Evolutionary conservation across 345 rosid species (phyloP).

Genomic region (Rhizophora apiculata): DNA sequence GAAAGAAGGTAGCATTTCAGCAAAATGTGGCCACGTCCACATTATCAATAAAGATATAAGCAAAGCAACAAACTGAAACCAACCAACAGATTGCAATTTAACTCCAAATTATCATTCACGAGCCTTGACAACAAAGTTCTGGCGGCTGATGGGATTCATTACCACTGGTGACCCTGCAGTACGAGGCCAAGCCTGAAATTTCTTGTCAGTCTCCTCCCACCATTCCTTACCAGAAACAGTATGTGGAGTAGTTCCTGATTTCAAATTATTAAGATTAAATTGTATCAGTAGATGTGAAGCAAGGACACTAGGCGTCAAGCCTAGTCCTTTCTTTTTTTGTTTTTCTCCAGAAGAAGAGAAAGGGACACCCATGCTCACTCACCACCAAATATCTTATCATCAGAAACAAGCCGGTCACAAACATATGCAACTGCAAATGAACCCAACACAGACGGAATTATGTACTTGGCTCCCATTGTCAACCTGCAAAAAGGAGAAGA

Average conservation of each 20-base stretch:
- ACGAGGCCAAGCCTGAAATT: constrained; percentile 96
- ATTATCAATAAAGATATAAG: not conserved
- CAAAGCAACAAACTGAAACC: not conserved
- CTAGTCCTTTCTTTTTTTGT: not conserved
- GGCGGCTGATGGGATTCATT: constrained; percentile 93
- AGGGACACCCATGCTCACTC: constrained; percentile 1
- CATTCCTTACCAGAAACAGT: constrained; percentile 69
- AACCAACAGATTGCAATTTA: not conserved
- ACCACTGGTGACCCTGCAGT: constrained; percentile 92
- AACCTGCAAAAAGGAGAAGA: constrained; percentile 19
- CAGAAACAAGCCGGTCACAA: constrained; percentile 54
- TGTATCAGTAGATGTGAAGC: not conserved
- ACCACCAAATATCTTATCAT: constrained; percentile 86
- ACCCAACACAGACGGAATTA: constrained; percentile 50
- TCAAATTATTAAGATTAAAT: not conserved
- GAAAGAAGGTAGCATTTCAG: not conserved
- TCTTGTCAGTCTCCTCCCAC: constrained; percentile 89
- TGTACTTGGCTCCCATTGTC: constrained; percentile 55
- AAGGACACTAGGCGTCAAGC: not conserved
- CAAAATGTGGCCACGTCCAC: not conserved
- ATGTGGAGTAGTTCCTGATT: constrained; percentile 64
- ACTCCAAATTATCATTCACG: constrained; percentile 27
- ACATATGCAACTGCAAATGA: constrained; percentile 59
- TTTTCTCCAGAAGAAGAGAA: too few relatives aligned
- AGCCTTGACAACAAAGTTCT: constrained; percentile 75